Percentiles rank a stretch among this genome's conserved stretches.
Evolutionary conservation across 2,329 filamentous ascomycete species (phyloP).

Genomic region (Xylaria multiplex): DNA sequence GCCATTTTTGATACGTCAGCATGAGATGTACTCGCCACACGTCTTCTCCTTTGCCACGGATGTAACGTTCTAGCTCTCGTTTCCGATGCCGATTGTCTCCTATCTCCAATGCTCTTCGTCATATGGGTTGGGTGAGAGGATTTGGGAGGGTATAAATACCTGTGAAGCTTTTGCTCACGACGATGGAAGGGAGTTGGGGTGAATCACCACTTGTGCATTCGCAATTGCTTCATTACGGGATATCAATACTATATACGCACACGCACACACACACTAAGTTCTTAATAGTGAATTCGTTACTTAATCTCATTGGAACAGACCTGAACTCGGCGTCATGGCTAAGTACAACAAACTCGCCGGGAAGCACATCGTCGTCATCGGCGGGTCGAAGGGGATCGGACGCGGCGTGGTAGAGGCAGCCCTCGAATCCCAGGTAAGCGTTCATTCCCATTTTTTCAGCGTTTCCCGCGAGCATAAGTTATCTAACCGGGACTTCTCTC

Average conservation of each 20-base stretch:
- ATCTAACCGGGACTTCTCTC: too few relatives aligned
- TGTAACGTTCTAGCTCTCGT: neutral
- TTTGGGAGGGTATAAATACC: slow-evolving; percentile 3
- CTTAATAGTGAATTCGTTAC: neutral
- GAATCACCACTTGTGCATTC: neutral
- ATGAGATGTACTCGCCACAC: neutral
- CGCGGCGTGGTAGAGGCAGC: slow-evolving; percentile 44
- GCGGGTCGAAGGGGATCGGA: slow-evolving; percentile 45
- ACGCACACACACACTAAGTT: too few relatives aligned
- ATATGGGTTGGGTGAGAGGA: neutral
- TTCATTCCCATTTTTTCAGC: too few relatives aligned
- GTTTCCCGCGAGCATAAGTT: too few relatives aligned
- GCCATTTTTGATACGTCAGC: neutral
- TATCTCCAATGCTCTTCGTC: neutral
- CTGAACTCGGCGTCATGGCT: slow-evolving; percentile 36
- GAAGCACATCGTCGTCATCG: slow-evolving; percentile 48
- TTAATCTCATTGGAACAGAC: neutral
- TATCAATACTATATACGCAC: too few relatives aligned
- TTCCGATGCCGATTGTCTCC: neutral
- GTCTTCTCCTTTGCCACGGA: neutral
- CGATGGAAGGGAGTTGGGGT: neutral
- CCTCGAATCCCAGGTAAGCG: slow-evolving; percentile 36
- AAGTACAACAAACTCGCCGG: slow-evolving; percentile 48
- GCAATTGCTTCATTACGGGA: neutral
- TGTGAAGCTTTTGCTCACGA: neutral